Evolutionary conservation across 1,284 basidiomycete genomes (phyloP).

Genomic region (Moesziomyces sp.): DNA sequence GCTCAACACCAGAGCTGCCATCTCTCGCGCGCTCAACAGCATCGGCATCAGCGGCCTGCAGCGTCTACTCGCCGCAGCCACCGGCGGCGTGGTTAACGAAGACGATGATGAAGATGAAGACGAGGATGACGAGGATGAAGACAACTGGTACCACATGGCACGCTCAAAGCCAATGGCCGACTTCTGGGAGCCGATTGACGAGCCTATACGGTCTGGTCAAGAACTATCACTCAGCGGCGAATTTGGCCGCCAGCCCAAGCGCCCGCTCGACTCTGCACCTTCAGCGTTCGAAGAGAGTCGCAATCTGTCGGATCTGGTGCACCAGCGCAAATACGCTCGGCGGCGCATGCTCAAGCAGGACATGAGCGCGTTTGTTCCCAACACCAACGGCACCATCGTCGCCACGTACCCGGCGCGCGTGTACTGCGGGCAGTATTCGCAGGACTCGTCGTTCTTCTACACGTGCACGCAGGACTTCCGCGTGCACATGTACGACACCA

Average conservation of each 20-base stretch:
- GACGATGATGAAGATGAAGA: constrained; percentile 46
- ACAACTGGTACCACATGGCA: constrained; percentile 43
- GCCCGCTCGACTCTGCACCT: constrained; percentile 30
- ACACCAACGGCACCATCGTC: constrained; percentile 86
- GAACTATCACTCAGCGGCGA: constrained; percentile 82
- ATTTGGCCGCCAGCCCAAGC: constrained; percentile 75
- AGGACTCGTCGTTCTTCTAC: constrained; percentile 69
- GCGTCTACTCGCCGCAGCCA: constrained; percentile 44
- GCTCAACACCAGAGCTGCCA: constrained; percentile 28
- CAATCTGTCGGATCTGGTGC: constrained; percentile 42
- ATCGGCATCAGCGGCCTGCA: constrained; percentile 53
- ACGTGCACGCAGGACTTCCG: constrained; percentile 77
- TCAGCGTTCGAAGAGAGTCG: constrained; percentile 39
- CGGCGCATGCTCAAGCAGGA: constrained; percentile 69
- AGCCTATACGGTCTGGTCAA: constrained; percentile 79
- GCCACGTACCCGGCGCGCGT: constrained; percentile 82
- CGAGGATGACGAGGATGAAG: constrained; percentile 39
- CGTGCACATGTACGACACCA: constrained; percentile 69
- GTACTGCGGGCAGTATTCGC: constrained; percentile 91
- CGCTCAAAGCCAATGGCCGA: constrained; percentile 44
- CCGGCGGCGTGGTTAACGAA: constrained; percentile 29
- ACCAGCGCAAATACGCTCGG: constrained; percentile 45
- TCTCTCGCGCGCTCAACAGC: constrained; percentile 37
- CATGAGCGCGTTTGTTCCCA: constrained; percentile 76
- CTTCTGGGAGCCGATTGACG: constrained; percentile 68